Percentiles rank a stretch among this genome's conserved stretches.
These are phyloP conservation scores for Oemleria cerasiformis DNA, from an alignment of 306 rosid species.

Conservation along the genomic window DNA sequence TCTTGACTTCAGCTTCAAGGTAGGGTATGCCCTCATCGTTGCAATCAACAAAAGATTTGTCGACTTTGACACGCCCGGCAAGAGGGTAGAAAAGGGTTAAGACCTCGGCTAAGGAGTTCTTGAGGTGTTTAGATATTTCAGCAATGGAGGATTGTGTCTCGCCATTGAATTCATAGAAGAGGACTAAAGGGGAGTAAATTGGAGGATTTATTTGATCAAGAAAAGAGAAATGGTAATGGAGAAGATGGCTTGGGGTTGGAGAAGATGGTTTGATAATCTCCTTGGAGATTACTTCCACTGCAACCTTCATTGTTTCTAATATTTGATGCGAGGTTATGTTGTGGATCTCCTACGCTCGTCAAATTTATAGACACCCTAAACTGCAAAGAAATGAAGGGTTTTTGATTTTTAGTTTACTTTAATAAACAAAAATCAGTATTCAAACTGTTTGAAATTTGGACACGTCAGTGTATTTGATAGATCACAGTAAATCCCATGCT, in stretches of 20 bases:
- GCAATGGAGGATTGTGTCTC: not conserved
- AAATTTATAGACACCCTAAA: too few species aligned
- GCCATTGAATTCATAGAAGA: not conserved
- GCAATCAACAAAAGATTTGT: constrained; percentile 28
- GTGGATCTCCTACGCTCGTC: too few species aligned
- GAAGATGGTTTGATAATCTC: constrained; percentile 23
- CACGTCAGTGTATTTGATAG: too few species aligned
- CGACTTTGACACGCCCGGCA: constrained; percentile 29
- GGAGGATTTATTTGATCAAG: constrained; percentile 12
- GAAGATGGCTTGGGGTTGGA: constrained; percentile 25
- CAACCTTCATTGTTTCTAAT: constrained; percentile 1
- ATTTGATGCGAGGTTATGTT: not conserved
- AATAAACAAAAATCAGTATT: too few species aligned
- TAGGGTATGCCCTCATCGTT: constrained; percentile 43
- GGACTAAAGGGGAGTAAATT: not conserved
- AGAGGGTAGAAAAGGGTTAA: constrained; percentile 39
- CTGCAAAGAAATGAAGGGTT: too few species aligned
- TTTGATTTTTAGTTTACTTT: too few species aligned
- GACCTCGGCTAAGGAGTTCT: constrained; percentile 40
- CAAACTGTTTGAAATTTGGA: too few species aligned
- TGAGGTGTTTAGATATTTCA: constrained; percentile 26
- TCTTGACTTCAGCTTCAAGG: constrained; percentile 28
- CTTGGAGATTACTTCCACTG: constrained; percentile 16
- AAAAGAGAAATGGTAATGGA: constrained; percentile 37
- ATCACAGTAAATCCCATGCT: too few species aligned